phyloP scores from a whole-genome alignment of 1,139 yeast genomes.

The Debaryomyces coudertii region DNA sequence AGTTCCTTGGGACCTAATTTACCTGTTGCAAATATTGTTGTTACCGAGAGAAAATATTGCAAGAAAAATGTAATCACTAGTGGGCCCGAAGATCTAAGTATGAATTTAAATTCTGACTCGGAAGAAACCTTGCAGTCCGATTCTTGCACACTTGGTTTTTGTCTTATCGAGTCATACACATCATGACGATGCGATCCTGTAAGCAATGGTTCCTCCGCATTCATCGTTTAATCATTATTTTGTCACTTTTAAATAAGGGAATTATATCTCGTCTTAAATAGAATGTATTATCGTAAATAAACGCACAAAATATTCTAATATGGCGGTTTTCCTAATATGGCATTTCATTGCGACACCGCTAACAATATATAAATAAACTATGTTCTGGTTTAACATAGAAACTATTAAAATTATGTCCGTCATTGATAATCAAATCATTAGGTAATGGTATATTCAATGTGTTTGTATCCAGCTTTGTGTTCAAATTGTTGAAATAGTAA shows the following conservation, averaged over 20 bases:
- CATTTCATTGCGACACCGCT: constrained; percentile 8
- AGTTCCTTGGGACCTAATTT: constrained; percentile 48
- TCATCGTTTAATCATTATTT: constrained; percentile 20
- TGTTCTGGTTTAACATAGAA: constrained; percentile 15
- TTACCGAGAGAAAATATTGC: constrained; percentile 52
- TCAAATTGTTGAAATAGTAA: constrained; percentile 12
- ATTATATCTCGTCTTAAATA: background rate
- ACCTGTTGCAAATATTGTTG: constrained; percentile 53
- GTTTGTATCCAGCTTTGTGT: background rate
- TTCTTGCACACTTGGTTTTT: constrained; percentile 8
- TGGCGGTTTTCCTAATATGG: constrained; percentile 10
- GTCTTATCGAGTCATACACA: constrained; percentile 18
- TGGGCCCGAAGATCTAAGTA: constrained; percentile 45
- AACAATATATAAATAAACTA: constrained; percentile 16
- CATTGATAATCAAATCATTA: background rate
- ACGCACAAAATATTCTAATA: background rate
- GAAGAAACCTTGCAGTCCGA: constrained; percentile 7
- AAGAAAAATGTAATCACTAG: constrained; percentile 51
- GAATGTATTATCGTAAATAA: background rate
- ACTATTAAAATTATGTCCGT: constrained; percentile 7
- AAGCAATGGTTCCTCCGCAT: constrained; percentile 36
- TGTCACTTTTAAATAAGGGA: background rate
- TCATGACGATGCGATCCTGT: constrained; percentile 29
- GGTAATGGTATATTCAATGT: constrained; percentile 21
- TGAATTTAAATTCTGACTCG: constrained; percentile 29